Conservation (phyloP, 2,329 filamentous ascomycete genomes). For the Fusarium metavorans region DNA sequence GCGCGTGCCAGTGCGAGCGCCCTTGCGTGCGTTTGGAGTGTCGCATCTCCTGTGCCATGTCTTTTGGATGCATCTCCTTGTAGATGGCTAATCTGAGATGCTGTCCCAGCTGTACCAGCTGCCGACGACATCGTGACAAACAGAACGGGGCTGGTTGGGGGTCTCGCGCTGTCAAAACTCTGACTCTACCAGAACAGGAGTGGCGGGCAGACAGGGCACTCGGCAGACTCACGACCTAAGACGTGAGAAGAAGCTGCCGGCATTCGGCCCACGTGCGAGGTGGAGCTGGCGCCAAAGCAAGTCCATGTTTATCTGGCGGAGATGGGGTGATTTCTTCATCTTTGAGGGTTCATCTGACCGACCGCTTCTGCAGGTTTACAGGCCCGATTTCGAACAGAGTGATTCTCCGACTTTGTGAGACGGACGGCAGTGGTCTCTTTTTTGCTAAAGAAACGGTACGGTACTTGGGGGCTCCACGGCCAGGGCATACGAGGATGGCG, state of each 20-base stretch:
- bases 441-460: constrained; percentile 2
- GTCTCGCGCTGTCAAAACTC: constrained; percentile 1
- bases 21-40: background rate
- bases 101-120: background rate
- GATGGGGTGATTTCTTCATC: constrained; percentile 25
- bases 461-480: constrained; percentile 17
- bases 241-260: constrained; percentile 34
- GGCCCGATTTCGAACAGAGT: constrained; percentile 4
- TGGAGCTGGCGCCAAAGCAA: constrained; percentile 33
- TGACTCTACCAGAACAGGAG: background rate
- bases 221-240: background rate
- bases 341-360: constrained; percentile 8
- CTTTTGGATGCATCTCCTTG: background rate
- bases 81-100: background rate
- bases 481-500: constrained; percentile 42
- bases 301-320: constrained; percentile 8
- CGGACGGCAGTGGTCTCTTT: constrained; percentile 21
- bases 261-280: constrained; percentile 44
- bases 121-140: background rate
- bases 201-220: constrained; percentile 5
- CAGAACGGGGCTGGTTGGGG: constrained; percentile 1
- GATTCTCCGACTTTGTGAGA: constrained; percentile 7
- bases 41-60: background rate
- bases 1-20: background rate
- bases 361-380: background rate